These are phyloP conservation scores for Kingdonia uniflora DNA, from an alignment of 164 flowering plant species.

Conservation along the genomic window DNA sequence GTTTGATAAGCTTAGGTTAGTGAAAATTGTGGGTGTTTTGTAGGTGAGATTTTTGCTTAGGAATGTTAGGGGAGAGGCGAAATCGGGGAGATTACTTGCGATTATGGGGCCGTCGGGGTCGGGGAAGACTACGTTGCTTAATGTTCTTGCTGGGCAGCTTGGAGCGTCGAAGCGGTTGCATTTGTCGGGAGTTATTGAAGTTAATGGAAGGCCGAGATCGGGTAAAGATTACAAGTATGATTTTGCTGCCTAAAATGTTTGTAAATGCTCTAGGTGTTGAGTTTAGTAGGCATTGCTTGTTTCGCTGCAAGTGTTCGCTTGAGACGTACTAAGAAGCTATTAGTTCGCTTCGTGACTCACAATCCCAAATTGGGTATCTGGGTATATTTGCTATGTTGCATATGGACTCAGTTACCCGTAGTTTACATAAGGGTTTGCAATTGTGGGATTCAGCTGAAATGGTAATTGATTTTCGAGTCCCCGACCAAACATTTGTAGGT, in stretches of 20 bases:
- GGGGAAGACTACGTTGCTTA: constrained; percentile 91
- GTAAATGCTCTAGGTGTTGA: background rate
- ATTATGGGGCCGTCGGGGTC: constrained; percentile 99
- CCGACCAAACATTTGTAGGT: no score
- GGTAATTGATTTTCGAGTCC: no score
- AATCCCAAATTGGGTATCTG: no score
- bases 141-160: constrained; percentile 86
- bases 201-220: constrained; percentile 55
- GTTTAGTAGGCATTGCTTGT: no score
- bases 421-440: no score
- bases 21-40: background rate
- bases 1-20: background rate
- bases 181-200: constrained; percentile 69
- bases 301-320: no score
- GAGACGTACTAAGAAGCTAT: no score
- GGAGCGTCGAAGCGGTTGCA: constrained; percentile 54
- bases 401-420: no score
- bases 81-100: constrained; percentile 84
- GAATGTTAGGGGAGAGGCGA: constrained; percentile 86
- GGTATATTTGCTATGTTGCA: no score
- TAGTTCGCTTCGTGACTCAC: no score
- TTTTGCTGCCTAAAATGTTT: no score
- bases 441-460: no score
- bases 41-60: constrained; percentile 74
- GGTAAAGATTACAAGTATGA: constrained; percentile 49